phyloP scores from a whole-genome alignment of 2,329 filamentous ascomycete species.

The Penicillium sp. region DNA sequence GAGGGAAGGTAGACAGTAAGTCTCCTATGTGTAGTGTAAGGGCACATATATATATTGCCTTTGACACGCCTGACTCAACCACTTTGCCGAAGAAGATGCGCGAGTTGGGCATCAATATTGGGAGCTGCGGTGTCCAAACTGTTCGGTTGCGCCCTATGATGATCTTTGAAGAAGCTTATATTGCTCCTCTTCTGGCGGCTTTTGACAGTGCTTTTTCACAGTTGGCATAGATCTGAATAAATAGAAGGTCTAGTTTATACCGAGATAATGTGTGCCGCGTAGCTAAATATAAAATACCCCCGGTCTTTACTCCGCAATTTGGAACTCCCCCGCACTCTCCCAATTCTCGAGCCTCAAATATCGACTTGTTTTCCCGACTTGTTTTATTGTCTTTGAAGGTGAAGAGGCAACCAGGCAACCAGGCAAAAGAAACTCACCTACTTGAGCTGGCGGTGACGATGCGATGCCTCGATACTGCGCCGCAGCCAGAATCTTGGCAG shows the following conservation, averaged over 20 bases:
- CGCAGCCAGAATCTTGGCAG: neutral
- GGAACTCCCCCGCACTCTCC: neutral
- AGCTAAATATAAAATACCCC: neutral
- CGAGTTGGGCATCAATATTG: slow-evolving; percentile 4
- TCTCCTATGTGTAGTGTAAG: neutral
- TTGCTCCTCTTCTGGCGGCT: neutral
- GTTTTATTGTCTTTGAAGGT: neutral
- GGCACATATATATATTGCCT: slow-evolving; percentile 5
- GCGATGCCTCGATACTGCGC: neutral
- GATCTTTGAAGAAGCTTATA: neutral
- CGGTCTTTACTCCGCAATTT: neutral
- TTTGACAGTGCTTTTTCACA: neutral
- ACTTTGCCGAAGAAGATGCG: slow-evolving; percentile 5
- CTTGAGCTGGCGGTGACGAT: neutral
- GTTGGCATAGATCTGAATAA: neutral
- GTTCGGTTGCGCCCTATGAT: slow-evolving; percentile 5
- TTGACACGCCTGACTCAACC: slow-evolving; percentile 2
- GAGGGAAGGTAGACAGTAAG: too few relatives aligned
- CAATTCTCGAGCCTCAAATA: neutral
- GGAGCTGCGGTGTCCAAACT: slow-evolving; percentile 3
- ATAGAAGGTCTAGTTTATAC: too few relatives aligned
- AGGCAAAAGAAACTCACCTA: neutral
- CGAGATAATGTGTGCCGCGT: too few relatives aligned
- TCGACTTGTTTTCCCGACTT: neutral
- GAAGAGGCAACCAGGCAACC: neutral